Conservation (phyloP, 2,329 filamentous ascomycete species). For the Epicoccum nigrum region DNA sequence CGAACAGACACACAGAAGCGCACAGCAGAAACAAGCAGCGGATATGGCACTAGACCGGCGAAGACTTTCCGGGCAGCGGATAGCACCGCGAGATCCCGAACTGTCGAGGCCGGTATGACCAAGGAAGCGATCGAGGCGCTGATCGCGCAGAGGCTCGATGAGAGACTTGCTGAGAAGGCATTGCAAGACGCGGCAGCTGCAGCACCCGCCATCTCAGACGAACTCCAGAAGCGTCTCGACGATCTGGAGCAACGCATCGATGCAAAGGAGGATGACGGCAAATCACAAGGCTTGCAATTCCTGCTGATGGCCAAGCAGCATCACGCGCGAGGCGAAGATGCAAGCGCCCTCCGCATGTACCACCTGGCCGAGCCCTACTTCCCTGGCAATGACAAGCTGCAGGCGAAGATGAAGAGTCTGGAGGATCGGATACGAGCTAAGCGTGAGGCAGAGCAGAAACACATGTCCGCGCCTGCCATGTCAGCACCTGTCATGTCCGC, state of each 20-base stretch:
- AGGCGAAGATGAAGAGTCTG: constrained; percentile 60
- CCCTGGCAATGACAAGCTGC: constrained; percentile 79
- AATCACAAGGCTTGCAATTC: constrained; percentile 82
- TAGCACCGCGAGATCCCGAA: constrained; percentile 36
- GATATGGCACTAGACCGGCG: constrained; percentile 46
- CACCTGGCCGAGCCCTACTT: constrained; percentile 84
- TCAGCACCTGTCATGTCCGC: constrained; percentile 22
- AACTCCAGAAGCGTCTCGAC: constrained; percentile 80
- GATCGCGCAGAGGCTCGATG: constrained; percentile 88
- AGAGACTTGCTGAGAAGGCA: constrained; percentile 81
- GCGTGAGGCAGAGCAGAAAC: constrained; percentile 38
- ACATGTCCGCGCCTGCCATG: constrained; percentile 18
- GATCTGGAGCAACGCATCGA: constrained; percentile 87
- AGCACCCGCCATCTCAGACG: constrained; percentile 67
- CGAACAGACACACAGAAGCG: constrained; percentile 54
- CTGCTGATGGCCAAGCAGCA: constrained; percentile 92
- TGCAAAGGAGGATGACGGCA: constrained; percentile 69
- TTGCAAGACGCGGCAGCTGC: constrained; percentile 60
- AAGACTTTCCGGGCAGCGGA: constrained; percentile 49
- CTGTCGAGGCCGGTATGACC: constrained; percentile 50
- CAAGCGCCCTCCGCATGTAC: constrained; percentile 82
- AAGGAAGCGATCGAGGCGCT: constrained; percentile 83
- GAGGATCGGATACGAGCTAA: constrained; percentile 57
- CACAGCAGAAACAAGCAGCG: constrained; percentile 46
- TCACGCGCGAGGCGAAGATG: constrained; percentile 80